Base-by-base conservation (phyloP, 2,329 filamentous ascomycete genomes). In the Myrmaecium sp. region DNA sequence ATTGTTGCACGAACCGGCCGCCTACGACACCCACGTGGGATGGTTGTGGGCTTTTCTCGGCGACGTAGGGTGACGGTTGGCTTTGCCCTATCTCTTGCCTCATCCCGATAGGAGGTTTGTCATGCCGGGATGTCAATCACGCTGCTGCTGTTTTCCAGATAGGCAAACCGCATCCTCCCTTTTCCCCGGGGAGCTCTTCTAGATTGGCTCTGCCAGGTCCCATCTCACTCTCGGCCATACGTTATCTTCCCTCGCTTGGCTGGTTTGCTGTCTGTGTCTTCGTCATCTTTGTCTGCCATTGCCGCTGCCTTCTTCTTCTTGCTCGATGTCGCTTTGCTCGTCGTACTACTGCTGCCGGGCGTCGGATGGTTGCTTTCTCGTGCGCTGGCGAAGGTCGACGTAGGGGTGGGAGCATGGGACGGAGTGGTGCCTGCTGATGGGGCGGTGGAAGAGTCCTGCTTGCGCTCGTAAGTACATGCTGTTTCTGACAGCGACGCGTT, bases 171-270 rank as follows among this genome's bases (percentile, higher is more conserved):
- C n/a, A n/a, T n/a, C n/a, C n/a, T n/a, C n/a, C n/a, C n/a, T n/a
- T n/a, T n/a, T n/a, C n/a, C n/a, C n/a, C n/a, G n/a, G n/a, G n/a
- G n/a, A n/a, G n/a, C n/a, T n/a, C n/a, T n/a, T n/a, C n/a, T n/a
- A n/a, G n/a, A n/a, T n/a, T n/a, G n/a, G n/a, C n/a, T n/a, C n/a
- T n/a, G n/a, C n/a, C n/a, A n/a, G n/a, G n/a, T n/a, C n/a, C 11
- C 25, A 20, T 23, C 30, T 53, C 46, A 58, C 26, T 62, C 58
- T 28, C 57, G 41, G 12, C 53, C 54, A 36, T 62, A 63, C n/a
- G 52, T 55, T 26, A 63, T 61, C 44, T 63, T 63, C 15, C 54
- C 49, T 30, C 59, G 45, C 46, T 63, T 63, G 19, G 39, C 39
- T 3, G 49, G 43, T 39, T 60, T 60, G 15, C 42, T 42, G 21